A percentile compares a stretch with the other conserved stretches of the same genome.
Conservation (phyloP, 208 protist species). For the Trypanosoma melophagium region DNA sequence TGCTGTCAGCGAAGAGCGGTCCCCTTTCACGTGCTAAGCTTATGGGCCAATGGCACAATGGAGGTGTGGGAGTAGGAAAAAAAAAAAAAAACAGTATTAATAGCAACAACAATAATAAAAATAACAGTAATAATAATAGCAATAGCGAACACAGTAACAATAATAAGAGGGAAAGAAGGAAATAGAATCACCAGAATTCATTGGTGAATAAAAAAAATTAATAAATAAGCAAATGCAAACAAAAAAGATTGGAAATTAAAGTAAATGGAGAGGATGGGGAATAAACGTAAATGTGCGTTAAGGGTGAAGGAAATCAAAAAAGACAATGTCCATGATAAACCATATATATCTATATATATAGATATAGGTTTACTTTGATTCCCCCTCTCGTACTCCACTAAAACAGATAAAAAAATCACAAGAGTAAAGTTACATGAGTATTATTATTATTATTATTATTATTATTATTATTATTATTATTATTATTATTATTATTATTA, state of each 20-base stretch:
- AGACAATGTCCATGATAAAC: no score
- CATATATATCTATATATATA: no score
- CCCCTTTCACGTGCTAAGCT: conserved; percentile 7
- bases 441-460: no score
- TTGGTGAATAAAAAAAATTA: neutral
- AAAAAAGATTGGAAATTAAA: neutral
- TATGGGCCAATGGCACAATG: neutral
- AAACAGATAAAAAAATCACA: neutral
- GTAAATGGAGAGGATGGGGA: conserved; percentile 9
- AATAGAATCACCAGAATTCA: no score
- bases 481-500: no score
- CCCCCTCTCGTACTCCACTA: no score
- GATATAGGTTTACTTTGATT: no score
- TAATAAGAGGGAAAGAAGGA: neutral
- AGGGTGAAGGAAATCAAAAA: no score
- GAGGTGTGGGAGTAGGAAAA: neutral
- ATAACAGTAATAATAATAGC: neutral
- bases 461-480: no score
- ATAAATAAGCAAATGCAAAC: neutral
- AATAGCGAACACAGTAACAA: no score
- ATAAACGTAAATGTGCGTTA: neutral
- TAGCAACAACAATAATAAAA: neutral
- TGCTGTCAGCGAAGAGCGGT: conserved; percentile 7
- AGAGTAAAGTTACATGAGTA: no score
- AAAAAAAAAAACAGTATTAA: neutral